A percentile compares a stretch with the other conserved stretches of the same genome.
These are phyloP conservation scores for Nitzschia inconspicua DNA, from an alignment of 108 stramenopile genomes.

Conservation along the genomic window DNA sequence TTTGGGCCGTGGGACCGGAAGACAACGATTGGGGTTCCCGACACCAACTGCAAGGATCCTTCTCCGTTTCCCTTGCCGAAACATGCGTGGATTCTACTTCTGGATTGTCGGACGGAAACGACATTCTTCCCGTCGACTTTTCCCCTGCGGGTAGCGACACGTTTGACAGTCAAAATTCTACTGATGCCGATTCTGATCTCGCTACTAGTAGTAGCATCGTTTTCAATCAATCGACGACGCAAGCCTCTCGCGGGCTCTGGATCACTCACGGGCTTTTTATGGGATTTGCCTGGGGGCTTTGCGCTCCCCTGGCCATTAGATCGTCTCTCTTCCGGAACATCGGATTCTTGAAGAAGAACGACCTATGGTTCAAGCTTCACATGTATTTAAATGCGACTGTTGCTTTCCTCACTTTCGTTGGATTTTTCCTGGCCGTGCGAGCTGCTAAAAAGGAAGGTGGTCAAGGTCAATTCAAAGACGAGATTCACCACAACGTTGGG, in stretches of 20 bases:
- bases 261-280: constrained; percentile 52
- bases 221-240: neutral
- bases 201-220: neutral
- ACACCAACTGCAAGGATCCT: neutral
- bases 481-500: constrained; percentile 24
- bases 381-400: constrained; percentile 16
- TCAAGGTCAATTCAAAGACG: constrained; percentile 18
- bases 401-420: constrained; percentile 24
- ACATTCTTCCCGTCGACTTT: neutral
- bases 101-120: neutral
- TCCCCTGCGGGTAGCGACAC: neutral
- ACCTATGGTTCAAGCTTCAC: constrained; percentile 35
- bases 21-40: neutral
- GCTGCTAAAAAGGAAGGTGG: constrained; percentile 13
- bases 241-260: constrained; percentile 24
- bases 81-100: neutral
- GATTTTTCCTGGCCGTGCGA: constrained; percentile 32
- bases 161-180: neutral
- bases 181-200: neutral
- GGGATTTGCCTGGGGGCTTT: constrained; percentile 58
- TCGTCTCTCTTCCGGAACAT: constrained; percentile 33
- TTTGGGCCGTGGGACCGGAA: neutral
- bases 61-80: neutral
- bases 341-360: neutral
- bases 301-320: constrained; percentile 53